Base-by-base conservation (phyloP, 169 alveolate species). In the Plasmodium malariae region DNA sequence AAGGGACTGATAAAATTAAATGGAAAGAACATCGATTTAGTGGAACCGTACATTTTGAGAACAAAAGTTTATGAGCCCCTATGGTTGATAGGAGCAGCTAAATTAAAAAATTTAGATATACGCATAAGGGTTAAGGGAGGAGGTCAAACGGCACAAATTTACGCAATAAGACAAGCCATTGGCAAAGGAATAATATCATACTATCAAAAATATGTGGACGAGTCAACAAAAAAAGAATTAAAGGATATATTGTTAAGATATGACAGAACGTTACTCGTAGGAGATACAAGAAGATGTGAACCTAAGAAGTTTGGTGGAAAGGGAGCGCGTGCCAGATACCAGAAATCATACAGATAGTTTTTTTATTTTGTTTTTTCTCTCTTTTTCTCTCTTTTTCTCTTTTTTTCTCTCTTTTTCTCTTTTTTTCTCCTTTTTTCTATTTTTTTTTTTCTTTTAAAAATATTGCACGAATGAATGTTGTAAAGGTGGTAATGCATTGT, bases 221-320 rank as follows among this genome's bases (percentile, higher is more conserved):
- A 97, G 94, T 97, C 98, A 36, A 94, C 99, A 65, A 97, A 97
- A 94, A 96, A 96, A 93, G 98, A 97, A 94, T 92, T 97, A 63
- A 96, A 94, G 91, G 99, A 98, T 93, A 94, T 95, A 69, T 97
- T 99, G 60, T 96, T 98, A 93, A 97, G 99, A 94, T 98, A 98
- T 96, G 99, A 99, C 95, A 98, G 99, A 93, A 97, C 99, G 83
- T 96, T 99, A 88, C 96, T 99, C 88, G 99, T 99, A 67, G 99
- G 99, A 70, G 99, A 99, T 92, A 99, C 99, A 86, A 98, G 99
- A 92, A 97, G 99, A 92, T 97, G 99, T 93, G 99, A 98, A 94
- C 99, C 99, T 74, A 99, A 98, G 99, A 98, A 99, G 95, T 99
- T 96, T 94, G 99, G 99, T 48, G 99, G 99, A 92, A 97, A 95